Evolutionary conservation across 108 stramenopile species (phyloP).

Genomic region (Cylindrotheca fusiformis): DNA sequence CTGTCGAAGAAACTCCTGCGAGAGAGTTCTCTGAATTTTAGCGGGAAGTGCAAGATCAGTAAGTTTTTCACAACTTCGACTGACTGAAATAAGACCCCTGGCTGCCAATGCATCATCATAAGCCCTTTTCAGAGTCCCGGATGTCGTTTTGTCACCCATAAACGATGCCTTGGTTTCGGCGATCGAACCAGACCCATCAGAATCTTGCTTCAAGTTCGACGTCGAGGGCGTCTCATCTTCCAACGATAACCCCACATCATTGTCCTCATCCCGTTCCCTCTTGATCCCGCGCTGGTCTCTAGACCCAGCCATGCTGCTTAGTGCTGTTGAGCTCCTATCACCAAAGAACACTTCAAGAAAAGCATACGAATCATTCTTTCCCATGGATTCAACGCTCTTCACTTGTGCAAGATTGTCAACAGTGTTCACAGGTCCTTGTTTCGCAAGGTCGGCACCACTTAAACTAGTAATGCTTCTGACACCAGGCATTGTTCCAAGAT

Average conservation of each 20-base stretch:
- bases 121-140: constrained; percentile 75
- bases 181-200: constrained; percentile 11
- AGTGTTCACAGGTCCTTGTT: constrained; percentile 81
- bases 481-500: constrained; percentile 83
- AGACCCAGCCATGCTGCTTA: constrained; percentile 33
- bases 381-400: constrained; percentile 87
- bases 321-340: constrained; percentile 50
- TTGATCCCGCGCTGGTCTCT: constrained; percentile 43
- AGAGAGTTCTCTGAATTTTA: constrained; percentile 84
- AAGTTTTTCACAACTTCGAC: constrained; percentile 79
- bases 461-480: constrained; percentile 90
- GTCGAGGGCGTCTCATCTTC: constrained; percentile 75
- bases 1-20: constrained; percentile 79
- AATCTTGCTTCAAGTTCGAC: constrained; percentile 16
- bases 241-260: constrained; percentile 86
- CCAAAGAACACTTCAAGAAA: constrained; percentile 94
- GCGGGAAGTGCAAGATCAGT: constrained; percentile 83
- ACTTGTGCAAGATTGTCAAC: constrained; percentile 89
- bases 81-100: constrained; percentile 83
- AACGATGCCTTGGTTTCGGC: not conserved
- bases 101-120: constrained; percentile 91
- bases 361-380: constrained; percentile 83
- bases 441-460: constrained; percentile 77
- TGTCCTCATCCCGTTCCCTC: constrained; percentile 81
- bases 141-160: constrained; percentile 16